These are phyloP conservation scores for Claviceps purpurea DNA, from an alignment of 2,329 filamentous ascomycete genomes.

Conservation along the genomic window DNA sequence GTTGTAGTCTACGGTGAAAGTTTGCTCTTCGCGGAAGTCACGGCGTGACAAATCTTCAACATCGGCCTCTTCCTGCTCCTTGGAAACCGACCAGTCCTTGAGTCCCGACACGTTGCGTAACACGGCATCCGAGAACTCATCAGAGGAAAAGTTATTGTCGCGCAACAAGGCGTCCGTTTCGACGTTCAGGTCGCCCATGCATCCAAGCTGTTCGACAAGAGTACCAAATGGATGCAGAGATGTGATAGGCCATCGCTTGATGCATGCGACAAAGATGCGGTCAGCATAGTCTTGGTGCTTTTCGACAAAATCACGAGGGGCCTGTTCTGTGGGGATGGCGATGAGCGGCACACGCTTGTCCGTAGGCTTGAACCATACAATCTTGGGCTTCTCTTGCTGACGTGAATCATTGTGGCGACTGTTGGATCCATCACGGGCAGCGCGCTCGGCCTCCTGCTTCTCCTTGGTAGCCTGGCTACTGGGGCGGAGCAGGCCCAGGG, in stretches of 20 bases:
- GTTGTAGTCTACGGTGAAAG: conserved; percentile 86
- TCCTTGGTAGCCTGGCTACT: conserved; percentile 98
- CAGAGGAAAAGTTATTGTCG: conserved; percentile 96
- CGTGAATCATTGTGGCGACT: conserved; percentile 64
- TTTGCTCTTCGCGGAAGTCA: conserved; percentile 79
- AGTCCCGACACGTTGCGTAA: conserved; percentile 72
- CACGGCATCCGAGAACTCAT: conserved; percentile 95
- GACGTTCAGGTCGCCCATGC: conserved; percentile 94
- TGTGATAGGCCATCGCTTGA: conserved; percentile 98
- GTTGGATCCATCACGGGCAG: conserved; percentile 69
- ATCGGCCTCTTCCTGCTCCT: conserved; percentile 52
- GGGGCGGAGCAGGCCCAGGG: conserved; percentile 81
- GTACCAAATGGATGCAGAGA: conserved; percentile 98
- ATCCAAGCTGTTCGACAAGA: conserved; percentile 88
- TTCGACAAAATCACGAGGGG: conserved; percentile 93
- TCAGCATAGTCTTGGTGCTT: conserved; percentile 97
- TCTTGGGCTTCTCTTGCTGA: conserved; percentile 90
- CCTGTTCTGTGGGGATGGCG: conserved; percentile 95
- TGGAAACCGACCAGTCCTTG: conserved; percentile 78
- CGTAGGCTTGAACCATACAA: conserved; percentile 99
- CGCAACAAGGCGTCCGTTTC: conserved; percentile 93
- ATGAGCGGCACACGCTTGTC: conserved; percentile 98
- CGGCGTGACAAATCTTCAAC: conserved; percentile 59
- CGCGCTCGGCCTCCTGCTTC: conserved; percentile 94
- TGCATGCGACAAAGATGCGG: conserved; percentile 96